A percentile compares a stretch with the other conserved stretches of the same genome.
Evolutionary conservation across 1,139 yeast genomes (phyloP).

Genomic region (Meyerozyma sp.): DNA sequence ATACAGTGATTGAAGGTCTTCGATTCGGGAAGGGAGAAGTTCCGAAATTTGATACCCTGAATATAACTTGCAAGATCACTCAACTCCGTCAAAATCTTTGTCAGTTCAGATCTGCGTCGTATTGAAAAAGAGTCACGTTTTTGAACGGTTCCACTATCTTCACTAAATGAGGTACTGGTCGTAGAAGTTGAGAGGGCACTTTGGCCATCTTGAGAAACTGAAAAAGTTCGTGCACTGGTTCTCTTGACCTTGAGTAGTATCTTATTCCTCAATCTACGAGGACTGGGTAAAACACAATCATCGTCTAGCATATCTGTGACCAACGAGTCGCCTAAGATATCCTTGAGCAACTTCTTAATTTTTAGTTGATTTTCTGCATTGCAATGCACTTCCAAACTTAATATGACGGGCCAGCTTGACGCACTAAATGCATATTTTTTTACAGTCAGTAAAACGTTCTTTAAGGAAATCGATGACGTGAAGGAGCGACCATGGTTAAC

Average conservation of each 20-base stretch:
- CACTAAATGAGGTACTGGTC: slow-evolving; percentile 45
- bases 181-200: slow-evolving; percentile 21
- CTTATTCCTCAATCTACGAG: slow-evolving; percentile 60
- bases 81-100: slow-evolving; percentile 39
- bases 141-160: slow-evolving; percentile 26
- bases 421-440: slow-evolving; percentile 81
- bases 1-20: slow-evolving; percentile 78
- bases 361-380: slow-evolving; percentile 55
- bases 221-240: slow-evolving; percentile 15
- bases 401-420: slow-evolving; percentile 76
- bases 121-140: slow-evolving; percentile 16
- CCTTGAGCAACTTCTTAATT: slow-evolving; percentile 47
- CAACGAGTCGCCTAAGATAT: slow-evolving; percentile 56
- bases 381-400: slow-evolving; percentile 88
- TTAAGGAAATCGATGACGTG: slow-evolving; percentile 66
- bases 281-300: slow-evolving; percentile 54
- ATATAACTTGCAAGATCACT: slow-evolving; percentile 61
- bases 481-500: slow-evolving; percentile 88
- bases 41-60: slow-evolving; percentile 72
- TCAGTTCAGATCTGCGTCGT: slow-evolving; percentile 17
- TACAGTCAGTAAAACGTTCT: slow-evolving; percentile 66
- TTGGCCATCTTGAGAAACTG: neutral
- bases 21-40: slow-evolving; percentile 83
- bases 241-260: slow-evolving; percentile 75
- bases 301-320: slow-evolving; percentile 37